Evolutionary conservation across 2,329 filamentous ascomycete species (phyloP), one percentile per base, ranked within the genome.

Genomic region (Exophiala sp.): DNA sequence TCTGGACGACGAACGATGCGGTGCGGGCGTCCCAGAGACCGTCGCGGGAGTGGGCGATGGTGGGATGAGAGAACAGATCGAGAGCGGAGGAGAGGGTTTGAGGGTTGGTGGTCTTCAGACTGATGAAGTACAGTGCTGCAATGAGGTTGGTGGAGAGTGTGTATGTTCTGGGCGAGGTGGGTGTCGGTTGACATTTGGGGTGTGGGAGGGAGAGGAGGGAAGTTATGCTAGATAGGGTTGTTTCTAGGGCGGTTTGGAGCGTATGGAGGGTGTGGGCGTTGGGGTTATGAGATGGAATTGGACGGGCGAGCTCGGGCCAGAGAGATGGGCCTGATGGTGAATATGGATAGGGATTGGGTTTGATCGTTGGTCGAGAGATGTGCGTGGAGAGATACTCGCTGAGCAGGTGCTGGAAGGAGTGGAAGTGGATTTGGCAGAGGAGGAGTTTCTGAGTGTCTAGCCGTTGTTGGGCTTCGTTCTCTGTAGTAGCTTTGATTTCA

Each of bases 91-190:
- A 34, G 6, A 62, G 21, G 2, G 52, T 62, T 8, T 32, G 7
- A 12, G 14, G 45, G 42, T 52, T 44, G 1, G 32, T 58, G 0
- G 62, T 62, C 36, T 65, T 66, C 8, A 65, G 41, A 44, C 62
- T 61, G n/a, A 65, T 52, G 16, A 61, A 64, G 35, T 65, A 65
- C 5, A 66, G 46, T 1, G 55, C 49, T 2, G 59, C 61, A n/a
- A 66, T 57, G 14, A 66, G 44, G 10, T 66, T 59, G 5, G 62
- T 62, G 3, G 60, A 62, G 2, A 65, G 35, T 1, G 64, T 65
- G 34, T 66, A 66, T 0, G 34, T 54, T 9, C 52, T 56, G 20
- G 44, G 34, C 8, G 47, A 21, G 29, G 10, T 24, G 7, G 33
- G 6, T 24, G 8, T 24, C 18, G 35, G 9, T 11, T 14, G 3